Conservation (phyloP, 73 alveolate species). For the Blepharisma japonicum region DNA sequence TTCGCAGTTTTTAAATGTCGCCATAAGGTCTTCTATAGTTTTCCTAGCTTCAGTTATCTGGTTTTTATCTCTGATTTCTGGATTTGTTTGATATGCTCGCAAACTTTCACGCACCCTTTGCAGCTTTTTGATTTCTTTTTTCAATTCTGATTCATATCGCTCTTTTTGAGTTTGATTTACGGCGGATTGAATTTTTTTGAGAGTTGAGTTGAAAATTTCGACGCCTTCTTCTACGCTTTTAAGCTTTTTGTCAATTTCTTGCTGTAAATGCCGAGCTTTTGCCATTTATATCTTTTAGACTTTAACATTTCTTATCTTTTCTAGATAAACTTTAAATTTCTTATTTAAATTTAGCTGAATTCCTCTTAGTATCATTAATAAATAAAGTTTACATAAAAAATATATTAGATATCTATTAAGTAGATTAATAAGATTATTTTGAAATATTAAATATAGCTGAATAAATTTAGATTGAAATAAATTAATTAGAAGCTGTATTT, state of each 20-base stretch:
- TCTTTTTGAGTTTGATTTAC: constrained; percentile 38
- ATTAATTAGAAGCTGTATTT: too few relatives aligned
- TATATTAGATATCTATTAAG: too few relatives aligned
- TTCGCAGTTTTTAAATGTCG: constrained; percentile 42
- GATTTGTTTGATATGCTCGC: constrained; percentile 16
- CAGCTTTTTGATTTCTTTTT: constrained; percentile 56
- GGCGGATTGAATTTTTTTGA: constrained; percentile 34
- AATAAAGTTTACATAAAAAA: too few relatives aligned
- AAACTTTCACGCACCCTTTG: constrained; percentile 47
- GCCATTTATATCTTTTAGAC: background rate
- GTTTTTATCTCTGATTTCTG: constrained; percentile 47
- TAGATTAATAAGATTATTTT: too few relatives aligned
- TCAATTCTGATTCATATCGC: constrained; percentile 50
- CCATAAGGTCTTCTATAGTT: constrained; percentile 53
- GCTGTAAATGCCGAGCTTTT: constrained; percentile 15
- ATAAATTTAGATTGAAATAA: too few relatives aligned
- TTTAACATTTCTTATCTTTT: too few relatives aligned
- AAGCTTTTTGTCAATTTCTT: constrained; percentile 29
- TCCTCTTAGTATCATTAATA: too few relatives aligned
- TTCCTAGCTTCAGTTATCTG: constrained; percentile 35
- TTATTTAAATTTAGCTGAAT: too few relatives aligned
- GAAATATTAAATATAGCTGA: too few relatives aligned
- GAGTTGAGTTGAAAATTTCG: constrained; percentile 19
- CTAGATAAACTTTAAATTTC: too few relatives aligned
- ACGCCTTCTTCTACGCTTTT: constrained; percentile 29